Percentiles rank a stretch among this genome's conserved stretches.
Conservation (phyloP, 352 stramenopile species). For the Phytophthora tentaculata region DNA sequence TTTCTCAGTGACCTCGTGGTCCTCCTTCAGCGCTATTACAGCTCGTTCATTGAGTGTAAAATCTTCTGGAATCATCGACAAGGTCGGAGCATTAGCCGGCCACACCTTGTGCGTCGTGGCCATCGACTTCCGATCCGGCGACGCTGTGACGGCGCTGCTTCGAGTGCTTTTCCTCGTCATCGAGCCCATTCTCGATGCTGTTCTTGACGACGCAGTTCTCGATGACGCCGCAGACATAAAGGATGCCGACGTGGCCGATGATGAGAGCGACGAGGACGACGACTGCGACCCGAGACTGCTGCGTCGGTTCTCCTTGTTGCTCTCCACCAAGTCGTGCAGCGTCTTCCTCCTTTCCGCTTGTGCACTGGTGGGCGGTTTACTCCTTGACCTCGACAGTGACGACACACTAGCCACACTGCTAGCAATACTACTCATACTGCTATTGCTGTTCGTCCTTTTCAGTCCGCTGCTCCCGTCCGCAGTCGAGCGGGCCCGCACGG, state of each 20-base stretch:
- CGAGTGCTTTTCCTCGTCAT: constrained; percentile 14
- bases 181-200: constrained; percentile 13
- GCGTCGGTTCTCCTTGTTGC: constrained; percentile 47
- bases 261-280: constrained; percentile 55
- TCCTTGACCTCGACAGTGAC: constrained; percentile 23
- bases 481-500: constrained; percentile 20
- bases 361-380: constrained; percentile 25
- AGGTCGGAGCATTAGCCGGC: constrained; percentile 33
- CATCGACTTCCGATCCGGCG: constrained; percentile 23
- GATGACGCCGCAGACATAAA: constrained; percentile 42
- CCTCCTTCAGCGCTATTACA: constrained; percentile 69
- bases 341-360: constrained; percentile 38
- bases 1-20: constrained; percentile 67
- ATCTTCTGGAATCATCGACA: constrained; percentile 43
- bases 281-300: constrained; percentile 61
- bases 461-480: constrained; percentile 28
- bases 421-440: constrained; percentile 37
- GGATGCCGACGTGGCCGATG: constrained; percentile 43
- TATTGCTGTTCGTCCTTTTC: constrained; percentile 39
- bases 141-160: constrained; percentile 8
- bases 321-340: constrained; percentile 49
- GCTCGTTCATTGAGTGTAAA: constrained; percentile 50
- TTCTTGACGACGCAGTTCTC: constrained; percentile 17
- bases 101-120: constrained; percentile 45
- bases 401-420: constrained; percentile 35